phyloP scores from a whole-genome alignment of 805 yeast genomes.

The Candida ficus region DNA sequence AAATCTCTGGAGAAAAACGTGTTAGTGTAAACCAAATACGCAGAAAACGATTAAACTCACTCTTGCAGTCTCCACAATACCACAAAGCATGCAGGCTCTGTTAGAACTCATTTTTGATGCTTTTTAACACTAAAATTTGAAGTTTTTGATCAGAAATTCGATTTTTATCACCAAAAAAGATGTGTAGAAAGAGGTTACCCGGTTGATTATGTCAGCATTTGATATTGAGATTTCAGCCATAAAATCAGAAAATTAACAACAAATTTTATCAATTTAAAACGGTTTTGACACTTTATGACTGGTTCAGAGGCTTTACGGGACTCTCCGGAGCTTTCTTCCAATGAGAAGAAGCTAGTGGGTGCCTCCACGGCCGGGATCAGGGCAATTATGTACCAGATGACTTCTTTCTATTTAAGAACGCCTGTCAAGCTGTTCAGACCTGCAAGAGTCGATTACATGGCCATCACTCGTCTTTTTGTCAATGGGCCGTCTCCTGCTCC shows the following conservation, averaged over 20 bases:
- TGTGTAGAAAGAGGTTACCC: too few relatives aligned
- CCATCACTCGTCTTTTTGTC: constrained; percentile 51
- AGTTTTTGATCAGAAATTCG: too few relatives aligned
- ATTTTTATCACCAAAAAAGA: too few relatives aligned
- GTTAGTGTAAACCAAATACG: not conserved
- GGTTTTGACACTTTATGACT: too few relatives aligned
- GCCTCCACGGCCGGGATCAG: constrained; percentile 82
- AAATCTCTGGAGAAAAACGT: constrained; percentile 40
- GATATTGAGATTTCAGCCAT: too few relatives aligned
- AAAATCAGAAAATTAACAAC: too few relatives aligned
- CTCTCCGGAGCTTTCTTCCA: constrained; percentile 28
- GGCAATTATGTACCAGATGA: constrained; percentile 73
- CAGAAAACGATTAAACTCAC: constrained; percentile 30
- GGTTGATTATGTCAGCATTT: too few relatives aligned
- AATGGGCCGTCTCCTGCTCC: constrained; percentile 37
- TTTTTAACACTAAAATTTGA: too few relatives aligned
- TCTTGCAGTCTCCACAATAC: constrained; percentile 76
- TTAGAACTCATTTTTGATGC: constrained; percentile 1
- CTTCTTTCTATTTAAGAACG: constrained; percentile 73
- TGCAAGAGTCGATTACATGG: constrained; percentile 81
- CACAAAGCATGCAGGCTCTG: constrained; percentile 91
- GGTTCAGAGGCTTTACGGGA: too few relatives aligned
- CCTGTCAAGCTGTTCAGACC: constrained; percentile 85
- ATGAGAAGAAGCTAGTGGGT: constrained; percentile 55
- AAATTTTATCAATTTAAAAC: too few relatives aligned